Evolutionary conservation across 2,329 filamentous ascomycete species (phyloP).

Genomic region (Raffaelea arxii): DNA sequence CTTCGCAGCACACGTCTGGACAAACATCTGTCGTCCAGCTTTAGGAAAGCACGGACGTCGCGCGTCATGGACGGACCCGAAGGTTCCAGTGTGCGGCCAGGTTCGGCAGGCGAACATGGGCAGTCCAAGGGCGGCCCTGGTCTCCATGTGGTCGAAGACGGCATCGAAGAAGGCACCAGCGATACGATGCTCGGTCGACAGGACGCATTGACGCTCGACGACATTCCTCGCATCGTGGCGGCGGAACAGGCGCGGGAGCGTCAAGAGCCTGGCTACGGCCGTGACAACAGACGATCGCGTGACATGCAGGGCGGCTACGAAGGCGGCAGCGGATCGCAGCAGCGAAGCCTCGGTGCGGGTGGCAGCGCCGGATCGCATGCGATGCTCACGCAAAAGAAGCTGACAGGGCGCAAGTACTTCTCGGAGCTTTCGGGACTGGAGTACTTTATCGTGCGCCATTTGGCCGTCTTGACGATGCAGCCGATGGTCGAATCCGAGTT

Average conservation of each 20-base stretch:
- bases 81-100: conserved; percentile 56
- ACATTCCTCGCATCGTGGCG: conserved; percentile 91
- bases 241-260: conserved; percentile 92
- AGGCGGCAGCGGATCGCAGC: not conserved
- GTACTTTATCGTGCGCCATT: conserved; percentile 93
- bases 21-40: conserved; percentile 86
- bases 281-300: conserved; percentile 57
- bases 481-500: conserved; percentile 85
- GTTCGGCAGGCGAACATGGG: conserved; percentile 54
- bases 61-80: conserved; percentile 85
- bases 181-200: conserved; percentile 83
- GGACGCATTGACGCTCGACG: conserved; percentile 86
- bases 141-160: conserved; percentile 75
- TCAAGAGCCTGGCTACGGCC: conserved; percentile 65
- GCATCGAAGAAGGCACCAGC: conserved; percentile 58
- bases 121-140: conserved; percentile 32
- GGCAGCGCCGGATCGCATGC: conserved; percentile 16
- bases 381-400: not conserved
- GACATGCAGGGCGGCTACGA: conserved; percentile 42
- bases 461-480: conserved; percentile 91
- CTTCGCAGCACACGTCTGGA: conserved; percentile 89
- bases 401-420: conserved; percentile 69
- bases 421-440: conserved; percentile 91
- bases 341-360: not conserved
- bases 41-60: conserved; percentile 81